Base-by-base conservation (phyloP, 768 basidiomycete genomes). In the Hortiboletus campestris region DNA sequence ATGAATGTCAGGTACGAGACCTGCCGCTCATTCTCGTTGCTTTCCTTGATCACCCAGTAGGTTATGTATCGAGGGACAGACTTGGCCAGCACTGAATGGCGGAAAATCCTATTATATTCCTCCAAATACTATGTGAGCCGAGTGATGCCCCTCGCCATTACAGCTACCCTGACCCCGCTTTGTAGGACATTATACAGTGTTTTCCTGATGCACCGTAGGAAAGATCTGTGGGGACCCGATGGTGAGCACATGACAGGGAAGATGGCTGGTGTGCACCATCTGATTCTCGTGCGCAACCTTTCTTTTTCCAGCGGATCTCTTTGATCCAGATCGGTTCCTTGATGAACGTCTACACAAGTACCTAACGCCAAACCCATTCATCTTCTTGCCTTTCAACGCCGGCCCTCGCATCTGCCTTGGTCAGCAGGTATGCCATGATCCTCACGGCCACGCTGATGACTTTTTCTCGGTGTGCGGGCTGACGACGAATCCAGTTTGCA, bases 311-410 rank as follows among this genome's bases (percentile, higher is more conserved):
- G 68, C 65, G 32, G 60, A 67, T 17, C 59, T 74, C 46, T 87
- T 86, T 59, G 84, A 87, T 61, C 86, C 85, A 1, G 83, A 85
- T 59, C 75, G 86, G 16, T 88, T 84, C 75, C 66, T 86, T 43
- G 85, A 88, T 53, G 76, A 77, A 11, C 74, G 85, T 31, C 60
- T 82, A 8, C 75, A 76, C 52, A 79, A 78, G 60, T 82, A 82
- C 54, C 72, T 85, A 19, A 74, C 72, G 0, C 75, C 78, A 2
- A 86, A 86, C 56, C 84, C 85, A 1, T 85, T 81, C 74, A 87
- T 89, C 57, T 88, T 87, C 67, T 69, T 83, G 6, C 85, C 86
- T 0, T 87, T 87, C 72, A 85, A 85, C 55, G 84, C 83, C 1
- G 86, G 84, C 1, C 86, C 85, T 6, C 75, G 86, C 11, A 83